A percentile compares a stretch with the other conserved stretches of the same genome.
Conservation (phyloP, 2,329 filamentous ascomycete species). For the Lasiodiplodia citricola region DNA sequence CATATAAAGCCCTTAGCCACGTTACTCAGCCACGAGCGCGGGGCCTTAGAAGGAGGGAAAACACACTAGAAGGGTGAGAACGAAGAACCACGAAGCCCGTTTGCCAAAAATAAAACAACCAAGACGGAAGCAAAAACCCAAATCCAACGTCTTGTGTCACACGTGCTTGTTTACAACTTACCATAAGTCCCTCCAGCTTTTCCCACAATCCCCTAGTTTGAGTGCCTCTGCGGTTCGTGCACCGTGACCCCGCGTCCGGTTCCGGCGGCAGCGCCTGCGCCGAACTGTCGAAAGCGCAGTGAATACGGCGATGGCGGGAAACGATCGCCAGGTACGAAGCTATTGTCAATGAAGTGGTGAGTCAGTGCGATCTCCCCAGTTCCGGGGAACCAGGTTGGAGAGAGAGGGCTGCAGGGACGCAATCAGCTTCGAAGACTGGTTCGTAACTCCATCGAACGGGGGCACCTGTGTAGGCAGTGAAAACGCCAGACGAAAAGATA, state of each 20-base stretch:
- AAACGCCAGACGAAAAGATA: neutral
- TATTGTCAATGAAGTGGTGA: neutral
- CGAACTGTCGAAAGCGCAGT: neutral
- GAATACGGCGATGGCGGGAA: neutral
- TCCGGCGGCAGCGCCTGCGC: neutral
- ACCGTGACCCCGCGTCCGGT: neutral
- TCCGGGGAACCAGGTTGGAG: neutral
- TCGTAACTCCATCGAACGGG: neutral
- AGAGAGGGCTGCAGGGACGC: neutral
- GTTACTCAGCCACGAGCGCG: neutral
- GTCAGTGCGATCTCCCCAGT: neutral
- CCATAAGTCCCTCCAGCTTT: neutral
- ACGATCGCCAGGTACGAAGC: neutral
- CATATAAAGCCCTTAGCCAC: neutral
- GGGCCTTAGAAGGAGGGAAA: neutral
- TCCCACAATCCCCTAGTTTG: neutral
- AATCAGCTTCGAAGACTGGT: neutral
- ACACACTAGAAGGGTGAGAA: neutral
- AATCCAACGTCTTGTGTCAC: slow-evolving; percentile 12
- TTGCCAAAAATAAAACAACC: neutral
- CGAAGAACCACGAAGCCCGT: neutral
- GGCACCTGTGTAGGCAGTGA: neutral
- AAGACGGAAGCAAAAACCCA: neutral
- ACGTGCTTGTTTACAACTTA: neutral
- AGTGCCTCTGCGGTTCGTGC: neutral